Percentiles rank a stretch among this genome's conserved stretches.
phyloP scores from a whole-genome alignment of 805 yeast genomes.

The Lipomyces sp. region DNA sequence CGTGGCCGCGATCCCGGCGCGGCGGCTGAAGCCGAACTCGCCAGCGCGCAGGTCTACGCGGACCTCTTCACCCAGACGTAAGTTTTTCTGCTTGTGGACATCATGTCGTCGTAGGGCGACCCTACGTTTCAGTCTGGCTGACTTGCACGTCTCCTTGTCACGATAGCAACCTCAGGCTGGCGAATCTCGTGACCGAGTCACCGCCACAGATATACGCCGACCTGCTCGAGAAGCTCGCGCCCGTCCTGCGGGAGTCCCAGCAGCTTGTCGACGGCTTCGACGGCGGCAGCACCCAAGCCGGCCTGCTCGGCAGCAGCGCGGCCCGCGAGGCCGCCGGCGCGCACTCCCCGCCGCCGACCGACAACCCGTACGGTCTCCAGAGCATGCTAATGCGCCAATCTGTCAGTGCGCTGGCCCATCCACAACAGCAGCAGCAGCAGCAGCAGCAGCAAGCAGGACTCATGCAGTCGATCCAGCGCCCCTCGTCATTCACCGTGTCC shows the following conservation, averaged over 20 bases:
- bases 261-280: no score
- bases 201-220: constrained; percentile 9
- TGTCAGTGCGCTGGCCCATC: not conserved
- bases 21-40: constrained; percentile 11
- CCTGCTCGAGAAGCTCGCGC: not conserved
- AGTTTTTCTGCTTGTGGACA: not conserved
- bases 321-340: no score
- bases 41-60: constrained; percentile 9
- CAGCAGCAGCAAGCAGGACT: no score
- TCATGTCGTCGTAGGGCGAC: not conserved
- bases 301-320: no score
- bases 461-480: no score
- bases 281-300: not conserved
- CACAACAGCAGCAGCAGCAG: no score
- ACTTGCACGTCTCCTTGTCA: not conserved
- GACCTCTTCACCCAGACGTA: constrained; percentile 19
- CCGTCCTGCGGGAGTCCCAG: not conserved
- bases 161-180: constrained; percentile 6
- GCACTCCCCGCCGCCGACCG: not conserved
- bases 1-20: not conserved
- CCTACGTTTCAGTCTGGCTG: not conserved
- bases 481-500: no score
- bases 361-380: not conserved
- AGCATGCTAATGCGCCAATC: not conserved
- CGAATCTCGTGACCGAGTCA: not conserved